Base-by-base conservation (phyloP, 2,329 filamentous ascomycete genomes). In the Colletotrichum godetiae region DNA sequence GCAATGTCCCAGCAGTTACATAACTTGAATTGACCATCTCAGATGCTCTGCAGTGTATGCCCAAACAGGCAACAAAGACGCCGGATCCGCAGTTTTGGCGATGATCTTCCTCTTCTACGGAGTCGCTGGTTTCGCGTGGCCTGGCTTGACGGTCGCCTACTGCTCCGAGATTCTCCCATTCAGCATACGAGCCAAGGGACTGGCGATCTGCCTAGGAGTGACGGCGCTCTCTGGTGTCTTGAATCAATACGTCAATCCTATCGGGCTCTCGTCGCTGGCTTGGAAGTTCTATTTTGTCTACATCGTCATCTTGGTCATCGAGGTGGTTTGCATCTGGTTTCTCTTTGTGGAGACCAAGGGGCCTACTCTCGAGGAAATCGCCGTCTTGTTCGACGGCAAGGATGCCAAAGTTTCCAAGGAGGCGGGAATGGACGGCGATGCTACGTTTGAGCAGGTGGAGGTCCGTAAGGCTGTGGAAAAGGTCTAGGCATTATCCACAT, bases 191-290 rank as follows among this genome's bases (percentile, higher is more conserved):
- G 76, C 75, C 5, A 74, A 75, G 19, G 79, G 79, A 35, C 83
- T 89, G 84, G 82, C 82, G 2, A 66, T 35, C 52, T 78, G 60
- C 73, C 53, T 29, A 11, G 72, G 75, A 6, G 60, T 76, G 13
- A 19, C 74, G 11, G 65, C 76, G 12, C 76, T 76, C 22, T 78
- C 77, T 31, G 42, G 42, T 11, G 42, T 49, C 7, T 11, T 49
- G 19, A 49, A 49, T 19, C 42, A 49, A 49, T 49, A 49, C 7
- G 42, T 22, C 42, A 49, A 49, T 19, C 42, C 42, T 19, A 49
- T 49, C 19, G 19, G 42, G 8, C 42, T 49, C 19, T 49, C 19
- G 12, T 49, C 42, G 19, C 42, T 49, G 19, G 42, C 42, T 49
- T 49, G 42, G 42, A 49, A 49, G 8, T 49, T 49, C 42, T 49